Conservation (phyloP, 768 basidiomycete species). For the Lactifluus pinguis region DNA sequence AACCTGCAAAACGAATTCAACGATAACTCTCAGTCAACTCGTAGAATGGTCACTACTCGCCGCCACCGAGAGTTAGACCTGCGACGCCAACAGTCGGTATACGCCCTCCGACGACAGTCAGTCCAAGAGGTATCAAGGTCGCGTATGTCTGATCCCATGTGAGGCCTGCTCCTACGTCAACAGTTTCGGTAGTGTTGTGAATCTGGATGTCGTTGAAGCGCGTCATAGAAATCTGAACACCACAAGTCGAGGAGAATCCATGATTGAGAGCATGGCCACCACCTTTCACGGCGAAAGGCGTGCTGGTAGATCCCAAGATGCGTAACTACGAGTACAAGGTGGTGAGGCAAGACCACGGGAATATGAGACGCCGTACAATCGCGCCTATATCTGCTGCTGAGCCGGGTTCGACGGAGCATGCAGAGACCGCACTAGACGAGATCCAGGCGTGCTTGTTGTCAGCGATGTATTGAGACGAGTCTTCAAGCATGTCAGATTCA, state of each 20-base stretch:
- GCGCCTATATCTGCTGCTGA: conserved; percentile 11
- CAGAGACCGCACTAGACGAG: background rate
- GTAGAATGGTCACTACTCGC: conserved; percentile 7
- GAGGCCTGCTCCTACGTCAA: conserved; percentile 20
- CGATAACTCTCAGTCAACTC: too few relatives aligned
- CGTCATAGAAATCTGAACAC: conserved; percentile 23
- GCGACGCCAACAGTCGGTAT: conserved; percentile 20
- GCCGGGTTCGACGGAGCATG: conserved; percentile 19
- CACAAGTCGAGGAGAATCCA: conserved; percentile 23
- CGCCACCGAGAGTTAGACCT: conserved; percentile 22
- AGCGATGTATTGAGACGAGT: background rate
- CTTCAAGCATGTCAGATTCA: background rate
- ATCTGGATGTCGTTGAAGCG: conserved; percentile 13
- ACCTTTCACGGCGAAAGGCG: conserved; percentile 16
- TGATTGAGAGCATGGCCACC: conserved; percentile 21
- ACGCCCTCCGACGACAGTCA: conserved; percentile 21
- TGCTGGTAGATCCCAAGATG: conserved; percentile 5
- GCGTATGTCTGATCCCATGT: conserved; percentile 23
- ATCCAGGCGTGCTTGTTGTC: conserved; percentile 6
- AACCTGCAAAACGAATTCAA: conserved; percentile 21
- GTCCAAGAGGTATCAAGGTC: conserved; percentile 7
- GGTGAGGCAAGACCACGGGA: background rate
- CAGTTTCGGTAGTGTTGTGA: background rate
- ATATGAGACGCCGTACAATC: conserved; percentile 3
- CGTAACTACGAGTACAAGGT: background rate